Evolutionary conservation across 768 basidiomycete genomes (phyloP), one percentile per base, ranked within the genome.

Genomic region (Rhizopogon rudus): DNA sequence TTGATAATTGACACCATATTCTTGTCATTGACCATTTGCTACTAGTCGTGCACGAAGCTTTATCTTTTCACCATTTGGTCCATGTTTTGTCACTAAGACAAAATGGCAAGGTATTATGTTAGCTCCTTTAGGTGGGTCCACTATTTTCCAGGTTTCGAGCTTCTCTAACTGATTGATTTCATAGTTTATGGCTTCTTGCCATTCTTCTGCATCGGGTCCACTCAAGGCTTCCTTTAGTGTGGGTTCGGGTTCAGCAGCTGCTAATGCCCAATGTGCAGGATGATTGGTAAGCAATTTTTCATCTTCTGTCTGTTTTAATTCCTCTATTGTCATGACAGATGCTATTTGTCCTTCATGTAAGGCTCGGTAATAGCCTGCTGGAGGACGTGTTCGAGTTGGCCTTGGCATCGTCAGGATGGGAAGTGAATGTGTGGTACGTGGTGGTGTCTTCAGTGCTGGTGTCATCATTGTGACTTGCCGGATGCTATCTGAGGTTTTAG

Each of bases 61-160:
- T 20, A 20, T 20, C 20, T 20, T 20, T 20, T 20, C 20, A 1
- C 20, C 20, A 2, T 20, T 20, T 2, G 20, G 20, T 20, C 20
- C 20, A 20, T 2, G 20, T 20, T 20, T 20, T 20, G 20, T 20
- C 20, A 20, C 35, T 12, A 54, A 28, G 7, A 54, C 31, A 17
- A 10, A 54, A 42, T 54, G 53, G 22, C 57, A 60, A 5, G 63
- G 65, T 43, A 74, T 63, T 13, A 65, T 48, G 40, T 69, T 73
- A 16, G 59, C 52, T 33, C 62, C 62, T 4, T 44, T 20, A 13
- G 71, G 72, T 39, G 65, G 43, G n/a, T 57, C 51, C 6, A 61
- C 61, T 35, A 65, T 33, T 22, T 64, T 57, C 66, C 67, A 73
- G 8, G 62, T 68, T 17, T 59, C 57, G 20, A 63, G 62, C 35